Base-by-base conservation (phyloP, 306 rosid species). In the Trifolium subterraneum region DNA sequence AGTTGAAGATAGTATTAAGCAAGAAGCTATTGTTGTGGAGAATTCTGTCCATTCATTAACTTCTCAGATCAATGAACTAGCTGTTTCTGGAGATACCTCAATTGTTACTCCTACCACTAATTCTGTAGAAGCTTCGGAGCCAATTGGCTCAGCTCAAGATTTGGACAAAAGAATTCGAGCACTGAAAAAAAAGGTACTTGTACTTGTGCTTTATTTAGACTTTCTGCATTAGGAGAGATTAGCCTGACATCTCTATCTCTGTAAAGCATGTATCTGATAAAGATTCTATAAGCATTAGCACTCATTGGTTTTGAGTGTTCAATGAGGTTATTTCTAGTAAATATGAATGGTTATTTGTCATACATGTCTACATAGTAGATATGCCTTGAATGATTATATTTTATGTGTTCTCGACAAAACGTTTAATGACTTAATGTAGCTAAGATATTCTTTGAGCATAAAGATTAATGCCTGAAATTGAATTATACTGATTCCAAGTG, bases 91-190 rank as follows among this genome's bases (percentile, higher is more conserved):
- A 73, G 75, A 79, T 80, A 63, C 86, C 10, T 51, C 86, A 18
- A 25, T 16, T 52, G 87, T 72, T 79, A 62, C 85, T 65, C 81
- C 92, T 78, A 68, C 81, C 38, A 50, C 81, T 1, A 83, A 87
- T 60, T 79, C 90, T 51, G 70, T 39, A 11, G 89, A 86, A 75
- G 86, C 82, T 80, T 73, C 82, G 31, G 84, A 74, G 52, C 59
- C 70, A n/a, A 76, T 15, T 15, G 84, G 72, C 18, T 64, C 82
- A 2, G 74, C 78, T 64, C 92, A 80, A 83, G 98, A 88, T 72
- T 80, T 87, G 27, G 98, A 90, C 70, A 90, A 93, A 78, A 86
- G 64, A 80, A 93, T 90, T 48, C 93, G 96, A 69, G 91, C 98
- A 64, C 81, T 90, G 31, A 90, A 84, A 82, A 93, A 90, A 85